Evolutionary conservation across 2,329 filamentous ascomycete species (phyloP), one percentile per base, ranked within the genome.

Genomic region (Cryphonectria carpinicola): DNA sequence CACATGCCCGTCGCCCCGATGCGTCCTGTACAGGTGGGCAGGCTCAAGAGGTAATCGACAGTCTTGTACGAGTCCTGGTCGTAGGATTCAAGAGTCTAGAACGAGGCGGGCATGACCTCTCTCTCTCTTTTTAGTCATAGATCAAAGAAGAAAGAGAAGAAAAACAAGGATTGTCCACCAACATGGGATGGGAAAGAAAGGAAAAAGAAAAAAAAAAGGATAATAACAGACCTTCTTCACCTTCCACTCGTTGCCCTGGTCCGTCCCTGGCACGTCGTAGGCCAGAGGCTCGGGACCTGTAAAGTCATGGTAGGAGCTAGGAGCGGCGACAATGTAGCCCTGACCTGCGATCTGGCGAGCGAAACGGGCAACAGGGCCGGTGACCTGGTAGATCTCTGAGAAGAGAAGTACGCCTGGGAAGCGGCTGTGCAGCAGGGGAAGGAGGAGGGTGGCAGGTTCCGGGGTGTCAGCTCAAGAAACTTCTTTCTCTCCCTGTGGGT

Each of bases 261-360:
- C 93, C 0, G 95, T 98, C 67, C 96, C 95, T 1, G 92, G 92
- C 0, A 86, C 93, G 78, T 98, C 93, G 80, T 98, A 98, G 65
- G 92, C 88, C 56, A 98, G 85, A 14, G 95, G 85, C 77, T 95
- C 93, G 0, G 94, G 93, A 5, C 92, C 92, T 1, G 90, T 93
- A 82, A 98, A 98, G 81, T 98, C 95, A 79, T 98, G 95, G 82
- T 97, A 98, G 43, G 91, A 95, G 49, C 93, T 96, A 0, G 94
- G 94, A 0, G 94, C 94, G 13, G 93, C 95, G 74, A 95, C 94
- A 75, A 98, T 97, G 84, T 97, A 98, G 77, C 95, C 95, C 74
- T 97, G 93, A 3, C 93, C 92, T 54, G 94, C 93, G 76, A 98
- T 97, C 80, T 97, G 94, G 72, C 95, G 90, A 66, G 93, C 94